A percentile compares a stretch with the other conserved stretches of the same genome.
These are phyloP conservation scores for Tulasnella sp. DNA, from an alignment of 768 basidiomycete species.

Conservation along the genomic window DNA sequence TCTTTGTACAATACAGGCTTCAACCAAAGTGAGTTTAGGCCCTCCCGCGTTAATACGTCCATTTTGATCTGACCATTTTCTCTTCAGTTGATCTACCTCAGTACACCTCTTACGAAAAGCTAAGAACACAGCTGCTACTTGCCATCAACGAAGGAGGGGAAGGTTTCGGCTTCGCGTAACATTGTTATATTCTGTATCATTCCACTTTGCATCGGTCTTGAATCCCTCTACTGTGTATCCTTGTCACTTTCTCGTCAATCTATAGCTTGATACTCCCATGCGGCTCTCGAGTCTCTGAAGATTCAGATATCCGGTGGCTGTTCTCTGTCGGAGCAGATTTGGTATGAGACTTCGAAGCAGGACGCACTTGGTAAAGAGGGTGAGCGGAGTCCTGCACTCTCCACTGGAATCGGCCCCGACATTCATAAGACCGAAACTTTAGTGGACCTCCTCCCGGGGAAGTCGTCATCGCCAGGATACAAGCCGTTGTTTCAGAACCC, in stretches of 20 bases:
- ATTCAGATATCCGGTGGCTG: not conserved
- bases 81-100: constrained; percentile 70
- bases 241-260: not conserved
- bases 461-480: too few species aligned
- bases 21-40: constrained; percentile 53
- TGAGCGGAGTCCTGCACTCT: too few species aligned
- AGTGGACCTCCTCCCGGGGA: too few species aligned
- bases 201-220: not conserved
- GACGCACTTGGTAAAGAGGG: too few species aligned
- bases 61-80: constrained; percentile 31
- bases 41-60: not conserved
- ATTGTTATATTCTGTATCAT: not conserved
- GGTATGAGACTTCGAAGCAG: not conserved
- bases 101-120: constrained; percentile 93
- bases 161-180: constrained; percentile 78
- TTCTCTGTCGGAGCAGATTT: not conserved
- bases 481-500: too few species aligned
- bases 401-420: too few species aligned
- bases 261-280: not conserved
- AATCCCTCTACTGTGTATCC: not conserved
- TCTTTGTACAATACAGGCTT: constrained; percentile 50
- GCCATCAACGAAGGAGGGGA: constrained; percentile 96
- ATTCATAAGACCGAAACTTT: too few species aligned
- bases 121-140: constrained; percentile 79
- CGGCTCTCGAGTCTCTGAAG: not conserved